These are phyloP conservation scores for Eimeria zaria DNA, from an alignment of 169 alveolate genomes.

Conservation along the genomic window DNA sequence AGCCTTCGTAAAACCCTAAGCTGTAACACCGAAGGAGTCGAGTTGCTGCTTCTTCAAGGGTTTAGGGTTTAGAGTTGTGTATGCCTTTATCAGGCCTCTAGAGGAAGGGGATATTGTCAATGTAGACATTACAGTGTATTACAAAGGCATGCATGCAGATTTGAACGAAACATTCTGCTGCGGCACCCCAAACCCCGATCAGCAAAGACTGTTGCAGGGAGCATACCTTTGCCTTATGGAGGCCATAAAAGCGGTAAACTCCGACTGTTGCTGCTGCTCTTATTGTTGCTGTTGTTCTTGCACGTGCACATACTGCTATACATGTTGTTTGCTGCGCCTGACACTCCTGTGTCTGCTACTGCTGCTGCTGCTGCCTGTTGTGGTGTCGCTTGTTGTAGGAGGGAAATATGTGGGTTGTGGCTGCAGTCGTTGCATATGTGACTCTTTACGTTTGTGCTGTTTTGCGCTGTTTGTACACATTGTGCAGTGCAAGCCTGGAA, in stretches of 20 bases:
- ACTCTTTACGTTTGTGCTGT: neutral
- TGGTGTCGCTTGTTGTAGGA: neutral
- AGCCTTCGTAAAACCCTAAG: neutral
- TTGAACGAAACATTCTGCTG: constrained; percentile 98
- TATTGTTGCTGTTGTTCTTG: constrained; percentile 4
- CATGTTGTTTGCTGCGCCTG: constrained; percentile 23
- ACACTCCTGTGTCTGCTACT: neutral
- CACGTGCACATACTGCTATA: neutral
- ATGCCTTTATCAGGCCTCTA: constrained; percentile 86
- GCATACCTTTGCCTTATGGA: constrained; percentile 83
- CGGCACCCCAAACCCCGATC: constrained; percentile 96
- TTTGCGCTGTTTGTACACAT: neutral
- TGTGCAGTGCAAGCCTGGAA: constrained; percentile 97
- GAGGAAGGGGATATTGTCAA: constrained; percentile 98
- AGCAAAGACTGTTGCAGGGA: constrained; percentile 60
- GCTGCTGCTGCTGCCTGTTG: neutral
- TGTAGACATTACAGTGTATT: constrained; percentile 93
- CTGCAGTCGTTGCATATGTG: neutral
- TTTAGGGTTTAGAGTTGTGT: neutral
- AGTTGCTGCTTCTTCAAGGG: neutral
- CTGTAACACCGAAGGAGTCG: neutral
- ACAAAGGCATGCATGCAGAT: constrained; percentile 95
- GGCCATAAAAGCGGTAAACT: constrained; percentile 88
- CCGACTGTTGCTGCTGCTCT: constrained; percentile 22
- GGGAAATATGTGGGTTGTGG: neutral